A percentile compares a stretch with the other conserved stretches of the same genome.
phyloP scores from a whole-genome alignment of 2,329 filamentous ascomycete genomes.

The Furcasterigmium sp. region DNA sequence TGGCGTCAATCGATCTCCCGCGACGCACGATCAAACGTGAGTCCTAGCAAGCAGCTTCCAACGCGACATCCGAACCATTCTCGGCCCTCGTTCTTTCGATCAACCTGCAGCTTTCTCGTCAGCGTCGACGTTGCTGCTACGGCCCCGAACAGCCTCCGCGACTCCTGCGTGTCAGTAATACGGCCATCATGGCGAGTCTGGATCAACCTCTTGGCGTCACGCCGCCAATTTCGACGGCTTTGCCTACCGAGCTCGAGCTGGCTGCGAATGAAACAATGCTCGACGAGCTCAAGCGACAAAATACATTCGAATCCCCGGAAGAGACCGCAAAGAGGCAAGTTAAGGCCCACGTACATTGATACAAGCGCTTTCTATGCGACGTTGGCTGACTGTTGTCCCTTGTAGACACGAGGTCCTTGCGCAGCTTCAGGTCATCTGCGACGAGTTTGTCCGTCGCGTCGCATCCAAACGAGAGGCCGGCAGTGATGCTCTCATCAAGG shows the following conservation, averaged over 20 bases:
- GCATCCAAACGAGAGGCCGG: conserved; percentile 66
- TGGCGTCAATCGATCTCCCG: no score
- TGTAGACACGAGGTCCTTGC: conserved; percentile 65
- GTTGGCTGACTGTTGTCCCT: conserved; percentile 4
- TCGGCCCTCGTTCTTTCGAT: no score
- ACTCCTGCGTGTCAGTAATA: no score
- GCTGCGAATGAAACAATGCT: conserved; percentile 74
- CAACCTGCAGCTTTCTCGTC: no score
- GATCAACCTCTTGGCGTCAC: conserved; percentile 62
- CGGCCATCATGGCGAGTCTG: conserved; percentile 26
- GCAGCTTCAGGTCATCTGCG: conserved; percentile 71
- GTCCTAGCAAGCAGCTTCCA: no score
- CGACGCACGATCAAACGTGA: no score
- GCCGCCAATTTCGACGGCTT: conserved; percentile 70
- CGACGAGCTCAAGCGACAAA: conserved; percentile 78
- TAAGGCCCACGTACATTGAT: no score
- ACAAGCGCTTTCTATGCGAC: neutral
- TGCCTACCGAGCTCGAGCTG: conserved; percentile 74
- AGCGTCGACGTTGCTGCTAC: no score
- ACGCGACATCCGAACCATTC: no score
- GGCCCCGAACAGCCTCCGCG: no score
- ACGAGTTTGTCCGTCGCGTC: conserved; percentile 83
- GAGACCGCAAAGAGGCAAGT: conserved; percentile 77
- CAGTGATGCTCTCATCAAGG: conserved; percentile 71
- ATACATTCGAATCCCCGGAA: conserved; percentile 81